Evolutionary conservation across 441 rosid genomes (phyloP).

Genomic region (Brassica balearica): DNA sequence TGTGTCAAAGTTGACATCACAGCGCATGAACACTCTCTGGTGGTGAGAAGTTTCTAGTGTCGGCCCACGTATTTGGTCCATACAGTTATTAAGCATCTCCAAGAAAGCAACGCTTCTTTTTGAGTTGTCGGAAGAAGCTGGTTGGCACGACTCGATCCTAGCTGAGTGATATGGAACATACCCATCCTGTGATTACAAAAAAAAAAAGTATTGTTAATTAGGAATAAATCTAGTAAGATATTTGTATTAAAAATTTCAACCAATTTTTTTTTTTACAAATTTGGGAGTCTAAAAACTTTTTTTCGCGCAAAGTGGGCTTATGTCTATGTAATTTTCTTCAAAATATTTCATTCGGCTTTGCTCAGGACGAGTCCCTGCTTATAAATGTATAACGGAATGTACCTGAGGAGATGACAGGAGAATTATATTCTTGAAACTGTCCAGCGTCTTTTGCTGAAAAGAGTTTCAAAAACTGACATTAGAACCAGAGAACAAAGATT

Average conservation of each 20-base stretch:
- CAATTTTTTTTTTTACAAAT: too few species aligned
- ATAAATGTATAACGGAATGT: not conserved
- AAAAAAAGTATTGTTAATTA: not conserved
- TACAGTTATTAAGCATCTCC: conserved; percentile 87
- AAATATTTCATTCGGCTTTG: too few species aligned
- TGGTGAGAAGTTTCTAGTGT: conserved; percentile 51
- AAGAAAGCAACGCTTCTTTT: conserved; percentile 74
- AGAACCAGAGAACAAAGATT: not conserved
- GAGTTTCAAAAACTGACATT: not conserved
- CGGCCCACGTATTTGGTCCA: conserved; percentile 89
- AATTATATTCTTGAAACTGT: conserved; percentile 70
- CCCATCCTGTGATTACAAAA: conserved; percentile 60
- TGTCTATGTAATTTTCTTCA: too few species aligned
- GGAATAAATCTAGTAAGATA: not conserved
- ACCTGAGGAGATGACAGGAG: conserved; percentile 95
- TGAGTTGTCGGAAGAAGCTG: conserved; percentile 73
- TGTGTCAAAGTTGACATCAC: conserved; percentile 84
- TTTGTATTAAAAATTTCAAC: too few species aligned
- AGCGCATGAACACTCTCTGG: conserved; percentile 82
- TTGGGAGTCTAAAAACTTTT: too few species aligned
- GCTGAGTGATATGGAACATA: conserved; percentile 98
- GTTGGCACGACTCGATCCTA: conserved; percentile 76
- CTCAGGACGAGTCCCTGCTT: too few species aligned
- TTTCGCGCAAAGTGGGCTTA: too few species aligned
- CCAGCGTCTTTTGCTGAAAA: conserved; percentile 87